Evolutionary conservation across 257 asterid genomes (phyloP).

Genomic region (Lithospermum erythrorhizon): DNA sequence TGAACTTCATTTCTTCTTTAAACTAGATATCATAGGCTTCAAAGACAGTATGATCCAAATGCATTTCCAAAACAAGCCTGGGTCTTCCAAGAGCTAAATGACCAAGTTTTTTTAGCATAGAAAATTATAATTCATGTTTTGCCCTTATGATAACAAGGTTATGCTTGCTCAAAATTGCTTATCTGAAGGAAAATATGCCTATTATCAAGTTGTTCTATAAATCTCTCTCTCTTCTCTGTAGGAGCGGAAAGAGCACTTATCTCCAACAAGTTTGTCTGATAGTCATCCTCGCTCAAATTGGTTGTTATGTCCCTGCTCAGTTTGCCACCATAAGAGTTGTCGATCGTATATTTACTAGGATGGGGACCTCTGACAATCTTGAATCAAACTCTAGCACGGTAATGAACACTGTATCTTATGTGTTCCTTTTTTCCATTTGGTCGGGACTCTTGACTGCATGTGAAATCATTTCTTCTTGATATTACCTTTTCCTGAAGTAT

Average conservation of each 20-base stretch:
- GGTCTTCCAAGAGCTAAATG: not conserved
- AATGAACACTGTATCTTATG: constrained; percentile 9
- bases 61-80: not conserved
- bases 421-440: not conserved
- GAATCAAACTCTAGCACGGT: constrained; percentile 99
- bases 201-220: not conserved
- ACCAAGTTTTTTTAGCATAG: not conserved
- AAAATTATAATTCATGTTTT: no score
- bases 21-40: constrained; percentile 9
- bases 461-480: not conserved
- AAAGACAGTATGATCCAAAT: not conserved
- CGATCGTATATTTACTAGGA: constrained; percentile 94
- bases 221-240: constrained; percentile 26
- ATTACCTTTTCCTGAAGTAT: not conserved
- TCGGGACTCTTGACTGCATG: not conserved
- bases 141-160: no score
- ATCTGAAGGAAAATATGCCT: not conserved
- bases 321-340: constrained; percentile 77
- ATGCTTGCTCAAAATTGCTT: not conserved
- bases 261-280: constrained; percentile 89
- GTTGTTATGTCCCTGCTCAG: constrained; percentile 92
- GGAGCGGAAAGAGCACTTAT: constrained; percentile 99
- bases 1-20: constrained; percentile 1
- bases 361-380: constrained; percentile 85
- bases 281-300: constrained; percentile 94